A percentile compares a stretch with the other conserved stretches of the same genome.
Conservation (phyloP, 768 basidiomycete species). For the Hebeloma cylindrosporum region DNA sequence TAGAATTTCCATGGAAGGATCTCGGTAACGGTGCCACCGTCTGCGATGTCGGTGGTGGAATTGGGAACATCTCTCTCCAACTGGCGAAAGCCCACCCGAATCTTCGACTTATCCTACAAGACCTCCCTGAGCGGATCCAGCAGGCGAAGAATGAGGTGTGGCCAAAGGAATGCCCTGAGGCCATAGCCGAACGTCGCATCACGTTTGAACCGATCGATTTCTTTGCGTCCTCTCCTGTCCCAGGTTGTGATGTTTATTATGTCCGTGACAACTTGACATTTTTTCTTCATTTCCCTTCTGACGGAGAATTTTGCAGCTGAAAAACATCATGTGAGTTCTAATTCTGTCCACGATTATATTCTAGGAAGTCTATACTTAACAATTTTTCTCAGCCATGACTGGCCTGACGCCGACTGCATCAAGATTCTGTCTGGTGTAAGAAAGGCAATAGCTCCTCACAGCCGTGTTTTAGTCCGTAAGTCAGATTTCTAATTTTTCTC, state of each 20-base stretch:
- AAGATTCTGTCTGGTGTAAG: constrained; percentile 31
- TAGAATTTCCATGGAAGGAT: constrained; percentile 37
- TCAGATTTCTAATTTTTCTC: constrained; percentile 7
- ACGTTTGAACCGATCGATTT: constrained; percentile 42
- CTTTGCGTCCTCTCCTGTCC: constrained; percentile 36
- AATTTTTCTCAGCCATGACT: constrained; percentile 30
- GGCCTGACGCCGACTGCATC: constrained; percentile 32
- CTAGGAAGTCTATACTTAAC: neutral
- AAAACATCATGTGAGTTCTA: constrained; percentile 21
- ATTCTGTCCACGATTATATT: constrained; percentile 24
- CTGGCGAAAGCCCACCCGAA: constrained; percentile 34
- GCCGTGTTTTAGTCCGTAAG: constrained; percentile 35
- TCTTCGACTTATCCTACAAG: constrained; percentile 37
- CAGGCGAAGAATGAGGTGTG: constrained; percentile 36
- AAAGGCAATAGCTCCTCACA: constrained; percentile 32
- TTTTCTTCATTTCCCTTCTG: constrained; percentile 12
- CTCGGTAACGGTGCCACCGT: constrained; percentile 27
- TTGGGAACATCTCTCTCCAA: constrained; percentile 36
- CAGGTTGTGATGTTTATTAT: constrained; percentile 41
- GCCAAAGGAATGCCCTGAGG: constrained; percentile 36
- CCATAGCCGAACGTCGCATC: constrained; percentile 33
- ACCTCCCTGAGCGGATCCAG: constrained; percentile 31
- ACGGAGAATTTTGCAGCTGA: constrained; percentile 17
- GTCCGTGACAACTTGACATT: constrained; percentile 33
- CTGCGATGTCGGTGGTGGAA: constrained; percentile 42